Base-by-base conservation (phyloP, 2,329 filamentous ascomycete species). In the Fusarium siculi region DNA sequence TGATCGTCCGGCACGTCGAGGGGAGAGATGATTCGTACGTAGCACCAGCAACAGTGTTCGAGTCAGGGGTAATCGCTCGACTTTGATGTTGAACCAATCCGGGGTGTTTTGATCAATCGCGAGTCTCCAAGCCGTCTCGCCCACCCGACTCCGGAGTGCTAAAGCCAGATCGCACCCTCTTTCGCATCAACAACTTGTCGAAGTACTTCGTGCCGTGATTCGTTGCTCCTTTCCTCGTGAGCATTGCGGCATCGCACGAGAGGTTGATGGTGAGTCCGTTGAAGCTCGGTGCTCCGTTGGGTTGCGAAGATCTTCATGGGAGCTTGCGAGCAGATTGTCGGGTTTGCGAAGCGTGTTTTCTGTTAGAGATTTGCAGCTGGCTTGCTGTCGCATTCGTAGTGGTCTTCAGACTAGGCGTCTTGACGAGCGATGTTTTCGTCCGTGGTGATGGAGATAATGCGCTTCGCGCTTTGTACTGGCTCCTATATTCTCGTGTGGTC, bases 81-180 rank as follows among this genome's bases (percentile, higher is more conserved):
- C 2, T 39, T 37, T 28, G 23, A 12, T 12, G 14, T 28, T 28
- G 23, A 9, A 21, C 10, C 12, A n/a, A 7, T 53, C 5, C 14
- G 3, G 2, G 5, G 5, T 16, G 1, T n/a, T 4, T 21, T 0
- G 15, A 4, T 7, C 23, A 1, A 12, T 39, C 23, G 7, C 4
- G 16, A 18, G 4, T 53, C 19, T 39, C 5, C 2, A 28, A 23
- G 7, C 1, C 14, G 14, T 9, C 10, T 28, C 5, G 9, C 7
- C 2, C 23, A 2, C 4, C 5, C 9, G 9, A 4, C 1, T 3
- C 12, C 14, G 1, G 7, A 21, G 1, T 0, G 2, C 1, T 14
- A 25, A 2, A 9, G 4, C 23, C 14, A 28, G 23, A 53, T 16
- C 5, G 0, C 21, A 4, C 7, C 7, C 5, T 28, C 34, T 28